Conservation (phyloP, 164 flowering plant genomes). For the Annona cherimola region DNA sequence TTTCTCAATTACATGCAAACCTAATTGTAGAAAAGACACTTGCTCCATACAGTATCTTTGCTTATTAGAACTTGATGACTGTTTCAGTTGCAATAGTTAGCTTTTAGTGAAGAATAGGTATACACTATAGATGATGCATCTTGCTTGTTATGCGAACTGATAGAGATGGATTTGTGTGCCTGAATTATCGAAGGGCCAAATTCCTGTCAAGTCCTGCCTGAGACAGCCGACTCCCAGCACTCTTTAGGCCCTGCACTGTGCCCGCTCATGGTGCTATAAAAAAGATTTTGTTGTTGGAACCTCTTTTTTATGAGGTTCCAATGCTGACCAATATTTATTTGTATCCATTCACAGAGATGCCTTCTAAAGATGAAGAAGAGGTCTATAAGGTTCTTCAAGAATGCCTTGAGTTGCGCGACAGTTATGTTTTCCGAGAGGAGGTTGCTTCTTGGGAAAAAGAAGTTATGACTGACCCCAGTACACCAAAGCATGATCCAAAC, state of each 20-base stretch:
- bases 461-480: conserved; percentile 84
- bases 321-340: neutral
- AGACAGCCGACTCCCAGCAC: too few relatives aligned
- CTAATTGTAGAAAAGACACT: too few relatives aligned
- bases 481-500: conserved; percentile 79
- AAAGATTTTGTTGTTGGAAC: neutral
- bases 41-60: neutral
- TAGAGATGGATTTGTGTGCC: too few relatives aligned
- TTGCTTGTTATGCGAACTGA: too few relatives aligned
- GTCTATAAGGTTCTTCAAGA: conserved; percentile 62
- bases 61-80: neutral
- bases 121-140: too few relatives aligned
- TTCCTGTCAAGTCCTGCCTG: too few relatives aligned
- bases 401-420: conserved; percentile 83
- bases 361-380: conserved; percentile 85
- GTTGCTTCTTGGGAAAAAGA: conserved; percentile 96
- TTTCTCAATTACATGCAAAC: too few relatives aligned
- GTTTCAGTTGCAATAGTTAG: neutral
- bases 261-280: too few relatives aligned
- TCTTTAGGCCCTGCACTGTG: too few relatives aligned
- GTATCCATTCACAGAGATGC: conserved; percentile 53
- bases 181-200: too few relatives aligned
- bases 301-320: neutral
- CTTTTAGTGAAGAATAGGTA: too few relatives aligned
- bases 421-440: conserved; percentile 72